Evolutionary conservation across 2,329 filamentous ascomycete genomes (phyloP), one percentile per base, ranked within the genome.

Genomic region (Curvularia lunata): DNA sequence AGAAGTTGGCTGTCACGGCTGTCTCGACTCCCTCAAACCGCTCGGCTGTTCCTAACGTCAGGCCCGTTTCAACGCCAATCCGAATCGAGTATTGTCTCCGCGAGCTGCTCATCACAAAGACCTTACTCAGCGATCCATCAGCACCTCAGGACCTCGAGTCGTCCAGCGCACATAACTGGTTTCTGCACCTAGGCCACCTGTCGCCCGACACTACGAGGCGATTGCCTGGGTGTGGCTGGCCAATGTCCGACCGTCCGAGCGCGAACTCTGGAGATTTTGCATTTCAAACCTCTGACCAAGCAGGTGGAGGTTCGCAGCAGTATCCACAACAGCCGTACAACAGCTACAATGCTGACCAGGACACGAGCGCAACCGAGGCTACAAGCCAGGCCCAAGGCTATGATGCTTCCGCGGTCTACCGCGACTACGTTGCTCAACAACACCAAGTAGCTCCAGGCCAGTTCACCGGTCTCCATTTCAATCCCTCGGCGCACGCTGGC

Each of bases 231-330:
- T 52, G 64, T 53, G 63, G 61, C 48, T 57, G 59, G 62, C 62
- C 63, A 61, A 76, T 76, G 74, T 68, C 69, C 55, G 67, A 72
- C 61, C 67, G 62, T 51, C 50, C 66, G 41, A 58, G 60, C 53
- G 63, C 57, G 40, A 65, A 62, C 41, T 64, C 63, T 47, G 63
- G 63, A 63, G 71, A 72, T 55, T 71, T 70, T 62, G 71, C 56
- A 68, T 70, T 71, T 64, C 69, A 64, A 69, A 71, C 65, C 66
- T 68, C 68, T 71, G 73, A 74, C 68, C 72, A 74, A 68, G 63
- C 72, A 52, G 45, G 59, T 34, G 64, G 52, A 56, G 57, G 52
- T 52, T 59, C 64, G 43, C 68, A 61, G 48, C 64, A 64, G 38
- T 63, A 64, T 54, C 30, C 61, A 48, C 61, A 62, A 4, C 65